Evolutionary conservation across 2,329 filamentous ascomycete species (phyloP).

Genomic region (Cladorrhinum sp.): DNA sequence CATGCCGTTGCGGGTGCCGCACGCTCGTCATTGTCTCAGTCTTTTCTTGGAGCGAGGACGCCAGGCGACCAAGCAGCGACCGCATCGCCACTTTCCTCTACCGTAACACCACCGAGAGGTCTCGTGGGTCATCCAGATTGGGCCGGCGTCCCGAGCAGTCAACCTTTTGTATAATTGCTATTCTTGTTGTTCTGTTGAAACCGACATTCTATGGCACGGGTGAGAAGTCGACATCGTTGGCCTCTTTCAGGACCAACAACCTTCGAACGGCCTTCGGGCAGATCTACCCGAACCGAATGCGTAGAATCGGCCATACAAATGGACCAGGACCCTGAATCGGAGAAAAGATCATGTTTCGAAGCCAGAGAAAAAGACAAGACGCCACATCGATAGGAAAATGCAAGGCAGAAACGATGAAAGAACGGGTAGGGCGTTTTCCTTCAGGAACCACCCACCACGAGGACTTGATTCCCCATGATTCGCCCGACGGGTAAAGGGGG

Average conservation of each 20-base stretch:
- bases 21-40: constrained; percentile 47
- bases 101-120: constrained; percentile 28
- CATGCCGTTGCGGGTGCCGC: constrained; percentile 41
- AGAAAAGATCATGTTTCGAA: background rate
- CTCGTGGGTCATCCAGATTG: constrained; percentile 43
- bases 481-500: background rate
- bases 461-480: constrained; percentile 8
- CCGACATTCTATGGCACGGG: constrained; percentile 20
- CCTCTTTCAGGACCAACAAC: background rate
- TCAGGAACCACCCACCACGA: constrained; percentile 8
- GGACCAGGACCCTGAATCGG: background rate
- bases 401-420: constrained; percentile 4
- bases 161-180: constrained; percentile 20
- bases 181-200: constrained; percentile 29
- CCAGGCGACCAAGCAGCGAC: constrained; percentile 26
- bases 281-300: background rate
- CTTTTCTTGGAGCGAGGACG: constrained; percentile 39
- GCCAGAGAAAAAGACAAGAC: background rate
- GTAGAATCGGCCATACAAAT: background rate
- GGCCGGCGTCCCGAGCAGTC: constrained; percentile 22
- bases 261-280: background rate
- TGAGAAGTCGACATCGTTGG: constrained; percentile 10
- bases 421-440: constrained; percentile 11
- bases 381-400: constrained; percentile 3
- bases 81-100: constrained; percentile 38